These are phyloP conservation scores for Fusarium sp. DNA, from an alignment of 2,329 filamentous ascomycete genomes.

Conservation along the genomic window DNA sequence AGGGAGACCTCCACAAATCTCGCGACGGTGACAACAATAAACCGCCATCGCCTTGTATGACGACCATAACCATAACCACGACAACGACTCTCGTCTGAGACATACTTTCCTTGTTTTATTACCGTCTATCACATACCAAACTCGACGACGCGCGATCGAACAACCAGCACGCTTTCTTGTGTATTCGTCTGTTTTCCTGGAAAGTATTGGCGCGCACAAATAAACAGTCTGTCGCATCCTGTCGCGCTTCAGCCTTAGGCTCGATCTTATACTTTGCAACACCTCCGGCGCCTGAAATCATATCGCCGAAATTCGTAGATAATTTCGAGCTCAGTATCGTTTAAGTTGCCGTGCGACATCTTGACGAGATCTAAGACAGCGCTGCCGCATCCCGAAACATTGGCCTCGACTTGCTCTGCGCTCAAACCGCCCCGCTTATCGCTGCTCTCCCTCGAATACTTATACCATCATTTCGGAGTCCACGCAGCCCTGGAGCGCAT, in stretches of 20 bases:
- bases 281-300: not conserved
- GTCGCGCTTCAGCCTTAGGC: not conserved
- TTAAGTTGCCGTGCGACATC: constrained; percentile 15
- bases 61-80: constrained; percentile 6
- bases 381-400: constrained; percentile 39
- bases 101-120: constrained; percentile 12
- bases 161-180: constrained; percentile 16
- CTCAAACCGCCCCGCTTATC: constrained; percentile 5
- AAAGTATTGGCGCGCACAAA: constrained; percentile 16
- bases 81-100: constrained; percentile 11
- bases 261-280: not conserved
- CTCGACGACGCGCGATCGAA: constrained; percentile 15
- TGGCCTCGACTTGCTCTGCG: constrained; percentile 25
- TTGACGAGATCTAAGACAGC: constrained; percentile 35
- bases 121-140: not conserved
- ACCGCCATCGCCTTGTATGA: constrained; percentile 19
- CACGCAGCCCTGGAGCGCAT: constrained; percentile 20
- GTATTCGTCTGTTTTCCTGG: constrained; percentile 2
- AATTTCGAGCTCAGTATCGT: constrained; percentile 1
- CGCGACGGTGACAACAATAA: constrained; percentile 22
- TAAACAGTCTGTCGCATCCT: constrained; percentile 16
- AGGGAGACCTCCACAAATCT: constrained; percentile 14
- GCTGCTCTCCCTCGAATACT: constrained; percentile 19
- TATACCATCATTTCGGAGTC: constrained; percentile 11
- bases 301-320: constrained; percentile 8